These are phyloP conservation scores for Blastocystis sp. DNA, from an alignment of 352 stramenopile species.

Conservation along the genomic window DNA sequence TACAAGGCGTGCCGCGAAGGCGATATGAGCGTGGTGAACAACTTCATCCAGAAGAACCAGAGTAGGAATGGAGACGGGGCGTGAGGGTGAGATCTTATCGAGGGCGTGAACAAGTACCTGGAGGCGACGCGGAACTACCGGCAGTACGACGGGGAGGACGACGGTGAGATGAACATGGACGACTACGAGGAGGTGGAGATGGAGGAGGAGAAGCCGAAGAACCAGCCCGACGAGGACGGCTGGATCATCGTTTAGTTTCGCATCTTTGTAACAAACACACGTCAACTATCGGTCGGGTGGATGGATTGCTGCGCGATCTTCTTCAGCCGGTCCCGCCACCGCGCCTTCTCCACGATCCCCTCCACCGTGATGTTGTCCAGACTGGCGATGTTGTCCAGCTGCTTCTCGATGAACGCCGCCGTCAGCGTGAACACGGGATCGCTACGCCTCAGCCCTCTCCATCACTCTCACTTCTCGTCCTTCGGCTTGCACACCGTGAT, in stretches of 20 bases:
- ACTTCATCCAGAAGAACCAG: slow-evolving; percentile 63
- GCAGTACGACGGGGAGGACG: slow-evolving; percentile 7
- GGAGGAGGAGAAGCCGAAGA: slow-evolving; percentile 60
- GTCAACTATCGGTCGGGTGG: background rate
- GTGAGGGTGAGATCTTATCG: slow-evolving; percentile 17
- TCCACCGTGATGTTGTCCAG: slow-evolving; percentile 44
- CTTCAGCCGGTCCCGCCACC: background rate
- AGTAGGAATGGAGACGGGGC: background rate
- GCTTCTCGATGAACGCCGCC: slow-evolving; percentile 38
- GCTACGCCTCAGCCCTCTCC: background rate
- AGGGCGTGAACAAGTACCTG: slow-evolving; percentile 42
- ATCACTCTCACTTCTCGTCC: slow-evolving; percentile 12
- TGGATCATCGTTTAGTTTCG: slow-evolving; percentile 8
- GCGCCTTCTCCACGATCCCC: slow-evolving; percentile 35
- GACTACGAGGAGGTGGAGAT: slow-evolving; percentile 21
- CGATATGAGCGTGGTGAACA: slow-evolving; percentile 41
- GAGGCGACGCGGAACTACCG: slow-evolving; percentile 24
- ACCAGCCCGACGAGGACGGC: slow-evolving; percentile 53
- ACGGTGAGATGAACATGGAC: background rate
- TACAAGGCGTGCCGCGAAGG: slow-evolving; percentile 29
- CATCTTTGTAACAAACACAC: slow-evolving; percentile 46
- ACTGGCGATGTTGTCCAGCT: slow-evolving; percentile 36
- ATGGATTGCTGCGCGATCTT: background rate
- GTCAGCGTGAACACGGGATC: slow-evolving; percentile 30
- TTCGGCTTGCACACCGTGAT: slow-evolving; percentile 80